phyloP scores from a whole-genome alignment of 345 rosid genomes.

The Syzygium grande region DNA sequence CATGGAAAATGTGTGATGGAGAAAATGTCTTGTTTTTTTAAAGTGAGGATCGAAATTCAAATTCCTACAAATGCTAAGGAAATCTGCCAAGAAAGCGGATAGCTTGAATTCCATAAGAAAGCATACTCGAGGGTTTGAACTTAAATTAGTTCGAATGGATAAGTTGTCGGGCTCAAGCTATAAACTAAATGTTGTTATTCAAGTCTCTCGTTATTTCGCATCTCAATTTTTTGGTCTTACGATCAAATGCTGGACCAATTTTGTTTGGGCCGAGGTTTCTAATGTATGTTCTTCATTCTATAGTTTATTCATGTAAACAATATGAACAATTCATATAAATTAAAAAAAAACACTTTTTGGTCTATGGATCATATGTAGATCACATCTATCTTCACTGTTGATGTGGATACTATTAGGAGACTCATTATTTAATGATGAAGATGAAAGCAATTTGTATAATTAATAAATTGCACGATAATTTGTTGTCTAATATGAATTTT shows the following conservation, averaged over 20 bases:
- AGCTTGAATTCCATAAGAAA: background rate
- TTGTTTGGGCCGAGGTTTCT: background rate
- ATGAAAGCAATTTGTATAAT: background rate
- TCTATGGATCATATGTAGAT: no score
- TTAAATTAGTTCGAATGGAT: background rate
- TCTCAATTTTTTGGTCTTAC: background rate
- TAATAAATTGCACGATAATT: background rate
- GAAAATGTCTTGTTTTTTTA: background rate
- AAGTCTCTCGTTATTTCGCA: background rate
- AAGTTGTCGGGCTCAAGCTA: background rate
- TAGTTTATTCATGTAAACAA: background rate
- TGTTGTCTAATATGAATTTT: background rate
- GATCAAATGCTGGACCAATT: background rate
- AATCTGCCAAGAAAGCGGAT: background rate
- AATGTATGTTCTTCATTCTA: background rate
- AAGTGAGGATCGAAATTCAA: background rate
- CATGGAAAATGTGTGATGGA: background rate
- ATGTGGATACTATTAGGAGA: background rate
- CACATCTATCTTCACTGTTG: background rate
- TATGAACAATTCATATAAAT: background rate
- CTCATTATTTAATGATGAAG: background rate
- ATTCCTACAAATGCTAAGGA: no score
- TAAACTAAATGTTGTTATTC: background rate
- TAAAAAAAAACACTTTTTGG: no score
- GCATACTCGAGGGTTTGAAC: background rate